Evolutionary conservation across 139 green algal genomes (phyloP), one percentile per base, ranked within the genome.

Genomic region (Chlamydomonas sp.): DNA sequence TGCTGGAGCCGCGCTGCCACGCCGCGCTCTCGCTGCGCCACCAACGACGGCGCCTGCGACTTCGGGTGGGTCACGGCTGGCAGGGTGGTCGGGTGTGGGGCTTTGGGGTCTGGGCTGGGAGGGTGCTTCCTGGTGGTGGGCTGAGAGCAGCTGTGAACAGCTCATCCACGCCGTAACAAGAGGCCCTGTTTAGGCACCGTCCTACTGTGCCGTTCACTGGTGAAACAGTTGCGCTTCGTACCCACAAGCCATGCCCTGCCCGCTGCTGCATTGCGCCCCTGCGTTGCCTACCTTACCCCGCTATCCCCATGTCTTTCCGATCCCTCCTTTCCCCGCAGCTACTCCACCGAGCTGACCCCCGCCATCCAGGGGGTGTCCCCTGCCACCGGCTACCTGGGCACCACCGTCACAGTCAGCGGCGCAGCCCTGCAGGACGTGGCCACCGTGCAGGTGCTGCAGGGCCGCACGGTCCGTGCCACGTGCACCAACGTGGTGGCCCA

Each of bases 291-390:
- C 31, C 31, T 49, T 49, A 49, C 31, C 31, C 31, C 31, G 31
- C 31, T 12, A 15, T 77, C 3, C 15, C 5, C 20, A 5, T 59
- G 4, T 59, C 75, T 79, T 3, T 2, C 74, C 1, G 59, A 3
- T 5, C 80, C 66, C 1, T 1, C 2, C 2, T 6, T 0, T 17
- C 57, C 58, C 18, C 1, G 81, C 81, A 86, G 81, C 58, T 87
- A 87, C 63, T 60, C 73, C 8, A 75, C 83, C 62, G 61, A 15
- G 9, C 83, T 87, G 3, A 87, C 83, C 1, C 83, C 83, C 15
- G 72, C 31, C 17, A 66, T 87, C 14, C 6, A 2, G 0, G 72
- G n/a, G 14, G 7, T 78, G 3, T 3, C 2, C 2, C 83, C 83
- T 14, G 5, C 8, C n/a, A 2, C 4, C 14, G 83, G 83, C 61